Conservation (phyloP, 192 early-diverging fungal genomes). For the Phlyctochytrium arcticum region DNA sequence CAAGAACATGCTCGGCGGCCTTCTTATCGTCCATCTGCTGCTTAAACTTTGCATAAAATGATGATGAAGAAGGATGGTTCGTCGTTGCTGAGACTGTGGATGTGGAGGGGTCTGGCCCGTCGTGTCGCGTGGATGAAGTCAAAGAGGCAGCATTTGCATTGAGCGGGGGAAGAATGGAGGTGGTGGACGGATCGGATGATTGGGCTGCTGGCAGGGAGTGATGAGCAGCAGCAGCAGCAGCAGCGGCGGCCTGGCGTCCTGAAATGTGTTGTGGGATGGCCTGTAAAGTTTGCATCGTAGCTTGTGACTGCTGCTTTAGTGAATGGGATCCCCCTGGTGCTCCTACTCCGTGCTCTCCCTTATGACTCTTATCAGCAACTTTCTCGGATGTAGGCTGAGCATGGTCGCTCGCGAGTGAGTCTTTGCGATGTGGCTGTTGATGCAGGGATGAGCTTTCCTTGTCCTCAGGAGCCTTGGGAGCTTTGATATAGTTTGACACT, state of each 20-base stretch:
- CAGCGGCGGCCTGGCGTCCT: neutral
- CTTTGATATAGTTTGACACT: too few relatives aligned
- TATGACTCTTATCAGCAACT: too few relatives aligned
- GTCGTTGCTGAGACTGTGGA: neutral
- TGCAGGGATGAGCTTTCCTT: too few relatives aligned
- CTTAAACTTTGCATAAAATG: constrained; percentile 23
- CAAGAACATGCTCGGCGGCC: neutral
- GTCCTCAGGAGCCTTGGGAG: too few relatives aligned
- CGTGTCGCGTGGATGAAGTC: neutral
- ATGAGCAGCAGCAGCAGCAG: neutral
- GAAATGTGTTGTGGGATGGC: constrained; percentile 10
- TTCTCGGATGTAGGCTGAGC: too few relatives aligned
- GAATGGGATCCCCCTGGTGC: too few relatives aligned
- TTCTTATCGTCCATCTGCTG: constrained; percentile 14
- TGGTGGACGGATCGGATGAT: neutral
- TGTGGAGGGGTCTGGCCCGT: neutral
- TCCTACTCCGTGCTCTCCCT: too few relatives aligned
- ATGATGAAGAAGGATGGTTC: neutral
- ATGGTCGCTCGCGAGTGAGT: too few relatives aligned
- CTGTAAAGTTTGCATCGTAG: constrained; percentile 4
- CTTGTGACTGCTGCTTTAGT: too few relatives aligned
- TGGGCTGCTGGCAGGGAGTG: neutral
- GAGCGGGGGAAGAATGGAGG: neutral
- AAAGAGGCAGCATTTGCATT: neutral
- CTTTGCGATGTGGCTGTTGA: too few relatives aligned